Base-by-base conservation (phyloP, 352 stramenopile genomes). In the Pythium sp. region DNA sequence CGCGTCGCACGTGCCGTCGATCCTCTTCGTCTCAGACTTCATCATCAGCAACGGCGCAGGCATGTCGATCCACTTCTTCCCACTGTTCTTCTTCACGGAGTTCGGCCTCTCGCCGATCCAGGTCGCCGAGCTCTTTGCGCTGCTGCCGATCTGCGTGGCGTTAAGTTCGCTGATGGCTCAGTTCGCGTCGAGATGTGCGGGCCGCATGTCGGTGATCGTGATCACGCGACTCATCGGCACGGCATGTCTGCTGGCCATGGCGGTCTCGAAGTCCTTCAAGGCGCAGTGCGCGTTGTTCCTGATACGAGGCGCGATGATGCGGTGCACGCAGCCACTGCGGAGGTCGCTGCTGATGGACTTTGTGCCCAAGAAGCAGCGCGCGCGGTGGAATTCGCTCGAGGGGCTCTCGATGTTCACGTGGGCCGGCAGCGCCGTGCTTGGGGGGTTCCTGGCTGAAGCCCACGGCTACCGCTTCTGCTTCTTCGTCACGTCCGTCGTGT, bases 301-400 rank as follows among this genome's bases (percentile, higher is more conserved):
- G 28, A 53, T 81, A 12, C 77, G 79, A 20, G 81, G 69, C 24
- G 78, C 71, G 15, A 75, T 92, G 56, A 89, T 91, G 73, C 76
- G 76, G 57, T 91, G 84, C 70, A 80, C 81, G 0, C 79, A 88
- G 58, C 84, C 84, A 9, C 62, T 94, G 34, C 77, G 84, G 12
- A 79, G 80, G 34, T 91, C 86, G 32, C 34, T 94, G 24, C 72
- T 94, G 14, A 92, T 94, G 84, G 86, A 94, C 65, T 89, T 89
- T 56, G 84, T 94, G 28, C 76, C 82, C 2, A 82, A 80, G 47
- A 64, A 73, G 8, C 67, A 87, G 51, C 84, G 86, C 26, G 86
- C 81, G 7, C 79, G 81, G 0, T 94, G 86, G 86, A 92, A 88
- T 53, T 84, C 84, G 24, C 72, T 93, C 15, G 81, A 93, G 56